Evolutionary conservation across 1,139 yeast species (phyloP).

Genomic region (Casaregolazyma suthepensis): DNA sequence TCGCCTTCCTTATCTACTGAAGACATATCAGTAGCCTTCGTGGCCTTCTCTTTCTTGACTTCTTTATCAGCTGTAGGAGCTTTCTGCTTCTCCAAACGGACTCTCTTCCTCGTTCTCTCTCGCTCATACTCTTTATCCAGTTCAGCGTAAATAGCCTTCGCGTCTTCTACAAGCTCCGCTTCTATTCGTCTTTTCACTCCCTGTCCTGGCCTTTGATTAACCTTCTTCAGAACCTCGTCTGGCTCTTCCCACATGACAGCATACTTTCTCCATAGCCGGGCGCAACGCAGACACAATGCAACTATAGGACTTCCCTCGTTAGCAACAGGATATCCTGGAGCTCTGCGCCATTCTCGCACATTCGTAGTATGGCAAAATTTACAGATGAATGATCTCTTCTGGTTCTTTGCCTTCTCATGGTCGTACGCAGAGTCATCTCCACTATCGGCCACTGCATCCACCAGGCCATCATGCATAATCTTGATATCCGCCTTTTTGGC

Average conservation of each 20-base stretch:
- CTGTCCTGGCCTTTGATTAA: constrained; percentile 38
- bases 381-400: constrained; percentile 45
- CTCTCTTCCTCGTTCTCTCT: constrained; percentile 17
- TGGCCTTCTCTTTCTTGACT: constrained; percentile 28
- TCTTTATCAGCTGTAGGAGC: constrained; percentile 13
- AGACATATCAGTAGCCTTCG: background rate
- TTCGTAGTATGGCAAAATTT: constrained; percentile 54
- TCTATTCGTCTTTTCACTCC: constrained; percentile 64
- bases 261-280: constrained; percentile 84
- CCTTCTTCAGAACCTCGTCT: constrained; percentile 52
- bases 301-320: constrained; percentile 32
- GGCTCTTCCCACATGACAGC: constrained; percentile 90
- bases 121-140: constrained; percentile 31
- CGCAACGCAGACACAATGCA: constrained; percentile 82
- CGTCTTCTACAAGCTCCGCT: constrained; percentile 63
- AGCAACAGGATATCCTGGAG: constrained; percentile 55
- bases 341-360: constrained; percentile 63
- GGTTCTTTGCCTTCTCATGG: constrained; percentile 38
- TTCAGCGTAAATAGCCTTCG: constrained; percentile 51
- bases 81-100: constrained; percentile 16
- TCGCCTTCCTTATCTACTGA: background rate
- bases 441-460: constrained; percentile 52
- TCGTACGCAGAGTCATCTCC: constrained; percentile 72
- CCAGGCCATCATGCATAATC: constrained; percentile 27
- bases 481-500: constrained; percentile 37